A percentile compares a stretch with the other conserved stretches of the same genome.
Evolutionary conservation across 371 early-diverging fungal species (phyloP).

Genomic region (Mortierella sp.): DNA sequence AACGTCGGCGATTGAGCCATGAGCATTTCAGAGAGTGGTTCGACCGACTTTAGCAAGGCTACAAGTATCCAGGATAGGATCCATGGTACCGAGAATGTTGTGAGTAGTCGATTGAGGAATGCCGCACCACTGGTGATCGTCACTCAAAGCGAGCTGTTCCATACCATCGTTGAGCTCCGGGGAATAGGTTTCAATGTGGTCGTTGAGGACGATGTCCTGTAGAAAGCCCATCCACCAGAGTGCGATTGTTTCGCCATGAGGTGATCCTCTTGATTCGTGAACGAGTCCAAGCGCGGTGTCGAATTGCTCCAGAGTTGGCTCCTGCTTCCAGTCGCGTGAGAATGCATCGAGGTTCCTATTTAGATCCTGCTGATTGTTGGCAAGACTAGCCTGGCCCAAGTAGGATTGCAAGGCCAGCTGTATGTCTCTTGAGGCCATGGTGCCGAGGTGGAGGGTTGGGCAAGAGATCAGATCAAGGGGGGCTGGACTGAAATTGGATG

Average conservation of each 20-base stretch:
- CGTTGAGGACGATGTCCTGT: constrained; percentile 22
- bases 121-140: too few relatives aligned
- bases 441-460: background rate
- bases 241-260: constrained; percentile 17
- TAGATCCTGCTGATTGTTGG: constrained; percentile 18
- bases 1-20: constrained; percentile 9
- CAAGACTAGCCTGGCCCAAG: constrained; percentile 34
- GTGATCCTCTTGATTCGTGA: constrained; percentile 14
- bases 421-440: constrained; percentile 34
- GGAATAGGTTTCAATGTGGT: constrained; percentile 21
- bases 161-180: constrained; percentile 31
- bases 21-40: constrained; percentile 18
- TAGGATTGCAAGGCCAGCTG: constrained; percentile 42
- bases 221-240: constrained; percentile 39
- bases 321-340: constrained; percentile 45
- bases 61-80: background rate
- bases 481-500: too few relatives aligned
- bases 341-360: constrained; percentile 32
- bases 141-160: background rate
- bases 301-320: constrained; percentile 41
- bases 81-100: background rate
- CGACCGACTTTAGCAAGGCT: constrained; percentile 29
- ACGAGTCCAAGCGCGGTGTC: constrained; percentile 29
- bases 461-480: too few relatives aligned
- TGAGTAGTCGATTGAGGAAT: too few relatives aligned